phyloP scores from a whole-genome alignment of 345 rosid species.

The Ceriops tagal region DNA sequence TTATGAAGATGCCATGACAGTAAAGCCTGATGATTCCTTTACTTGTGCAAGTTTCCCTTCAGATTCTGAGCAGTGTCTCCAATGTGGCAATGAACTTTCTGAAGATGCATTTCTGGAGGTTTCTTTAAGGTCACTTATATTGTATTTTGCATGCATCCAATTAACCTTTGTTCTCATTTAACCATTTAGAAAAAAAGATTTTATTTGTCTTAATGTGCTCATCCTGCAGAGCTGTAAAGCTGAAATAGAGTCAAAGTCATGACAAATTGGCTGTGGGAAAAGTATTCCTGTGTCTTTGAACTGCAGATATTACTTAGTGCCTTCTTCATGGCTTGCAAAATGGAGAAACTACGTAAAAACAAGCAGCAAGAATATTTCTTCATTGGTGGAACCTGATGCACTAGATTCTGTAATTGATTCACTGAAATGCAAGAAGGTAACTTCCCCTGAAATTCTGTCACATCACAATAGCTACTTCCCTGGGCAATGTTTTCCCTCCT shows the following conservation, averaged over 20 bases:
- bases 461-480: neutral
- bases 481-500: neutral
- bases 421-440: constrained; percentile 66
- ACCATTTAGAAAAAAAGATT: neutral
- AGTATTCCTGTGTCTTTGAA: constrained; percentile 43
- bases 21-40: constrained; percentile 56
- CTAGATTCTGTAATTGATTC: constrained; percentile 52
- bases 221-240: constrained; percentile 68
- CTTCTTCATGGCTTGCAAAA: constrained; percentile 71
- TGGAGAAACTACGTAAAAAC: constrained; percentile 81
- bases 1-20: constrained; percentile 63
- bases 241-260: constrained; percentile 79
- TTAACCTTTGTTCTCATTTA: neutral
- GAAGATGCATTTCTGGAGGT: constrained; percentile 90
- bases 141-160: neutral
- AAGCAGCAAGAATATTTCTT: constrained; percentile 59
- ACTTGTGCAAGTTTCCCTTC: constrained; percentile 53
- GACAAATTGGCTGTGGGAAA: constrained; percentile 78
- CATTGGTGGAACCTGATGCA: constrained; percentile 63
- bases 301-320: constrained; percentile 66
- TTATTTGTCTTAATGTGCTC: constrained; percentile 23
- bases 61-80: constrained; percentile 56
- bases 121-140: constrained; percentile 25
- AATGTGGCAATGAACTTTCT: constrained; percentile 72
- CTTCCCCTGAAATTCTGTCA: neutral